A percentile compares a stretch with the other conserved stretches of the same genome.
Evolutionary conservation across 805 yeast species (phyloP).

Genomic region (Hanseniaspora hatyaiensis): DNA sequence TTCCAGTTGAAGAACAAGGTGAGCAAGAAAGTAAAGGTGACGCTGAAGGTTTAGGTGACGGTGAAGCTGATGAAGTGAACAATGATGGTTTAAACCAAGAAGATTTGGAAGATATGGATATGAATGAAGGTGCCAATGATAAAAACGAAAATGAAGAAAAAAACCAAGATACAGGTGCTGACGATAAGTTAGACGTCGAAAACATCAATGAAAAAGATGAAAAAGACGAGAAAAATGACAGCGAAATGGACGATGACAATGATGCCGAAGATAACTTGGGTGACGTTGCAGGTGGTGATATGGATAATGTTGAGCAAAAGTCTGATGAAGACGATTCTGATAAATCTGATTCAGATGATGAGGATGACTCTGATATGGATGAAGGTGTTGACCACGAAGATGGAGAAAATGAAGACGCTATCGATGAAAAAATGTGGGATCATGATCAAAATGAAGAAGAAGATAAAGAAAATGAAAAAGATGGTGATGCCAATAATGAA

Average conservation of each 20-base stretch:
- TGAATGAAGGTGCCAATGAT: slow-evolving; percentile 47
- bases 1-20: slow-evolving; percentile 38
- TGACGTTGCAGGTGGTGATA: slow-evolving; percentile 73
- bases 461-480: slow-evolving; percentile 68
- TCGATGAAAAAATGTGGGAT: slow-evolving; percentile 90
- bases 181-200: slow-evolving; percentile 85
- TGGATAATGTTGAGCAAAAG: slow-evolving; percentile 48
- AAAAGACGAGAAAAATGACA: slow-evolving; percentile 38
- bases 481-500: slow-evolving; percentile 60
- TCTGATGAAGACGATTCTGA: slow-evolving; percentile 56
- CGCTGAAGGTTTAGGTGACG: slow-evolving; percentile 87
- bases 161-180: slow-evolving; percentile 68
- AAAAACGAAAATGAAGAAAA: slow-evolving; percentile 53
- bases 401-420: slow-evolving; percentile 37
- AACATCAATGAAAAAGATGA: slow-evolving; percentile 61
- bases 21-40: slow-evolving; percentile 78
- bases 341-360: slow-evolving; percentile 38
- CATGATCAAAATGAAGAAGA: slow-evolving; percentile 57
- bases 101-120: slow-evolving; percentile 47
- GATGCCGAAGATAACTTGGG: slow-evolving; percentile 75
- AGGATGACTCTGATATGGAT: slow-evolving; percentile 57
- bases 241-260: slow-evolving; percentile 36
- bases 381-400: slow-evolving; percentile 62
- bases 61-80: slow-evolving; percentile 55
- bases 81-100: slow-evolving; percentile 39